Base-by-base conservation (phyloP, 2,329 filamentous ascomycete genomes). In the Colletotrichum magnum region DNA sequence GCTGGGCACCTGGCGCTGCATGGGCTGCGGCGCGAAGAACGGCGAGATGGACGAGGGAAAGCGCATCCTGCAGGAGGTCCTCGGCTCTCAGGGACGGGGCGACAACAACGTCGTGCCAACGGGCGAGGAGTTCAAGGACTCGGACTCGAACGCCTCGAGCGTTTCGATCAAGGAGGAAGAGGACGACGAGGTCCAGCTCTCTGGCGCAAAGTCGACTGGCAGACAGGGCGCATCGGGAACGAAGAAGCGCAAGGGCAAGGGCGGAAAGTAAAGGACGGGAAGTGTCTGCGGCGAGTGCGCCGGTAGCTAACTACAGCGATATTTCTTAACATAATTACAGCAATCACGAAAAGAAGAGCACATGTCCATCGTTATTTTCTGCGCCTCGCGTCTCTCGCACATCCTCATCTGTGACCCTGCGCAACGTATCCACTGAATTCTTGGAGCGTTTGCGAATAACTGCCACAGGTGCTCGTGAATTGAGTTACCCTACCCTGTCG, bases 1-100 rank as follows among this genome's bases (percentile, higher is more conserved):
- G 59, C 76, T 99, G 1, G 96, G 95, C 2, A 86, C 86, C 70
- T 99, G 96, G 96, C 90, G 91, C 69, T 99, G 96, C 79, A 92
- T 93, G 78, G 89, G 89, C n/a, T 99, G 96, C 76, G 91, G 92
- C 10, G 85, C 89, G 2, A 87, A 88, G 82, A 99, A 99, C 77
- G 95, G 95, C 0, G 89, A 93, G 75, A 89, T 94, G 74, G 93
- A 92, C 70, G 93, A 95, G 78, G 89, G 90, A 9, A 89, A 89
- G 73, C 89, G 91, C 76, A 91, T 95, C 59, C 85, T 95, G 56
- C 88, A 88, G 51, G 89, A 92, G 75, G 88, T 94, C 1, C 78
- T 89, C 2, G 78, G 72, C 26, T 74, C 77, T 12, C 7, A 36
- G 32, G 32, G 32, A 26, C 72, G 71, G 41, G 69, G 59, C n/a